A percentile compares a stretch with the other conserved stretches of the same genome.
phyloP scores from a whole-genome alignment of 2,329 filamentous ascomycete species.

The Penicillium paneum region DNA sequence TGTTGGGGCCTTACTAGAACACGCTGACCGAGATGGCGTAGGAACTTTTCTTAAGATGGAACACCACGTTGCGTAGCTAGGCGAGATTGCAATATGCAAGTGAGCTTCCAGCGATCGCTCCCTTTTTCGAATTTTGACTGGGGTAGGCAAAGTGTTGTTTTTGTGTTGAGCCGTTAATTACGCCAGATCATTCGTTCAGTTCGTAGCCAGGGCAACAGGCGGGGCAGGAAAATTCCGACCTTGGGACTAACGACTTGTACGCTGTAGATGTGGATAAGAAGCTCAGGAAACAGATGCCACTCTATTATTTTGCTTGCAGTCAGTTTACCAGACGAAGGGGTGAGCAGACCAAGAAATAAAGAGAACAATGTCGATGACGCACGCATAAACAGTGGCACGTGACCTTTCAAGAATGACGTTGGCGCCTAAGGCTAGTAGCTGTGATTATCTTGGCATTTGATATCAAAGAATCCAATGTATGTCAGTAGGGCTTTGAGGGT shows the following conservation, averaged over 20 bases:
- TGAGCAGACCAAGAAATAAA: neutral
- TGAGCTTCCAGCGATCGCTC: conserved; percentile 17
- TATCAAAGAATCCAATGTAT: neutral
- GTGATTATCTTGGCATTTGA: neutral
- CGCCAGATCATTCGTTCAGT: conserved; percentile 16
- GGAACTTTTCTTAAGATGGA: neutral
- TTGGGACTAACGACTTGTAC: neutral
- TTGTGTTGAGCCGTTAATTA: conserved; percentile 18
- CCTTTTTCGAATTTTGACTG: conserved; percentile 17
- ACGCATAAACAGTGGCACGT: conserved; percentile 4
- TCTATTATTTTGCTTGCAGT: neutral
- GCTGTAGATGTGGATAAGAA: neutral
- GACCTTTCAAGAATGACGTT: neutral
- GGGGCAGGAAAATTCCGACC: conserved; percentile 13
- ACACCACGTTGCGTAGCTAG: conserved; percentile 5
- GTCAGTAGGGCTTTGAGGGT: too few relatives aligned
- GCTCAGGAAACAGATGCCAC: neutral
- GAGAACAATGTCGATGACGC: conserved; percentile 5
- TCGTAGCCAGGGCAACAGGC: conserved; percentile 42
- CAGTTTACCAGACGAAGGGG: neutral
- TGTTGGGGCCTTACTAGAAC: neutral
- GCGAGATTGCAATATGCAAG: conserved; percentile 9
- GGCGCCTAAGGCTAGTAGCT: neutral
- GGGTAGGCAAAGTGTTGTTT: conserved; percentile 13
- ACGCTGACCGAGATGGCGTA: conserved; percentile 6